These are phyloP conservation scores for Dendrobium catenatum DNA, from an alignment of 106 monocot species.

Conservation along the genomic window DNA sequence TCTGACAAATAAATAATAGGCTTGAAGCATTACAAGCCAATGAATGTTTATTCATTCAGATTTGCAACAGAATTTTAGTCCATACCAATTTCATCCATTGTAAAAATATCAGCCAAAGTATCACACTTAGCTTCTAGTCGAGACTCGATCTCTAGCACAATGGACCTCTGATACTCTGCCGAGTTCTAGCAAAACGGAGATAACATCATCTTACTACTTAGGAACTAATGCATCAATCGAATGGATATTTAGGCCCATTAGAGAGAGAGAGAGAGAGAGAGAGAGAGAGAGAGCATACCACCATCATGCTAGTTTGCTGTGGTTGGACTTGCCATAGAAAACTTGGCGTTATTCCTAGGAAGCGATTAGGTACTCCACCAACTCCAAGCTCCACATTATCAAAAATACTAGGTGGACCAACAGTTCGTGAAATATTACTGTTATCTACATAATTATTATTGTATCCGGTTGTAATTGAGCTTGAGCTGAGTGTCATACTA, in stretches of 20 bases:
- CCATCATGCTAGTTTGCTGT: conserved; percentile 42
- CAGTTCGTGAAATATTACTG: conserved; percentile 20
- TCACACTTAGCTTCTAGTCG: conserved; percentile 86
- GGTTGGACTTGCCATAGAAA: conserved; percentile 77
- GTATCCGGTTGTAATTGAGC: conserved; percentile 43
- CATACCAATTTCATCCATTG: conserved; percentile 64
- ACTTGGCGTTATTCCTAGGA: conserved; percentile 78
- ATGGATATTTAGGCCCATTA: background rate
- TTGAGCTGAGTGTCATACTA: conserved; percentile 52
- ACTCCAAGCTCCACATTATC: conserved; percentile 67
- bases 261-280: background rate
- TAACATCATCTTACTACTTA: background rate
- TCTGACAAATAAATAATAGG: conserved; percentile 28
- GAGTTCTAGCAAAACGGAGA: conserved; percentile 49
- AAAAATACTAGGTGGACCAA: conserved; percentile 21
- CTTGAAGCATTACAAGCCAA: background rate
- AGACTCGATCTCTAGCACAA: conserved; percentile 75
- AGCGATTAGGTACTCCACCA: conserved; percentile 85
- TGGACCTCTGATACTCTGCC: conserved; percentile 65
- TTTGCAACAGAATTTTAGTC: background rate
- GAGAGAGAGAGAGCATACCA: conserved; percentile 42
- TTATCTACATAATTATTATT: conserved; percentile 36
- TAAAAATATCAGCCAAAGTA: conserved; percentile 57
- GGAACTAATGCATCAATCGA: background rate
- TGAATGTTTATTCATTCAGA: background rate